Conservation (phyloP, 441 rosid species). For the Manihot esculenta region DNA sequence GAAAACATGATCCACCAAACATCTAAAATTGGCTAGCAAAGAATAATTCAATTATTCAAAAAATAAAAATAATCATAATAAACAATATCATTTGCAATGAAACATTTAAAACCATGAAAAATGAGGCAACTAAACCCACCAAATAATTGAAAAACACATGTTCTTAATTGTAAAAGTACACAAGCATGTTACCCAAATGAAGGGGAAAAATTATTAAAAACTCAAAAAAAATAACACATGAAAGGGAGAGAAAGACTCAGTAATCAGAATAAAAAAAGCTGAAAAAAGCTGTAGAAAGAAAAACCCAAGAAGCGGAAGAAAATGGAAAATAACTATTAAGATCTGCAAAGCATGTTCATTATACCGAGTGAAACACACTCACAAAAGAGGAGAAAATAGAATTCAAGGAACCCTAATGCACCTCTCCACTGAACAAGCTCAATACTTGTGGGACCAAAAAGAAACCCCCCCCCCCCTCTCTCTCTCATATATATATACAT, state of each 20-base stretch:
- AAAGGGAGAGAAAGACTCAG: neutral
- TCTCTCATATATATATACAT: no score
- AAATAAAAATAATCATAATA: neutral
- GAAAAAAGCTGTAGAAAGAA: neutral
- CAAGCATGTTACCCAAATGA: neutral
- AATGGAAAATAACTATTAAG: neutral
- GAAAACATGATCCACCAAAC: neutral
- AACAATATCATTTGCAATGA: neutral
- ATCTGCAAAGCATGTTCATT: neutral
- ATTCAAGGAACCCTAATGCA: neutral
- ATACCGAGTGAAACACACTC: neutral
- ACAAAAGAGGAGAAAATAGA: neutral
- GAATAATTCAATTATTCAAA: neutral
- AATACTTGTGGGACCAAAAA: neutral
- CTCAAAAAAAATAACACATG: neutral
- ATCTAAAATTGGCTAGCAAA: neutral
- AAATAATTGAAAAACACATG: no score
- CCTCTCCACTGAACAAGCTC: neutral
- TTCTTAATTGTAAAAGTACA: neutral
- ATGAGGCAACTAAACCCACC: neutral
- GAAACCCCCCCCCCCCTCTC: neutral
- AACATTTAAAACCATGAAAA: neutral
- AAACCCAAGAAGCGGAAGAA: neutral
- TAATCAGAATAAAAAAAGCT: neutral
- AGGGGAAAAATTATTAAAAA: neutral